A percentile compares a stretch with the other conserved stretches of the same genome.
phyloP scores from a whole-genome alignment of 768 basidiomycete genomes.

The Xerocomus spinulosus region DNA sequence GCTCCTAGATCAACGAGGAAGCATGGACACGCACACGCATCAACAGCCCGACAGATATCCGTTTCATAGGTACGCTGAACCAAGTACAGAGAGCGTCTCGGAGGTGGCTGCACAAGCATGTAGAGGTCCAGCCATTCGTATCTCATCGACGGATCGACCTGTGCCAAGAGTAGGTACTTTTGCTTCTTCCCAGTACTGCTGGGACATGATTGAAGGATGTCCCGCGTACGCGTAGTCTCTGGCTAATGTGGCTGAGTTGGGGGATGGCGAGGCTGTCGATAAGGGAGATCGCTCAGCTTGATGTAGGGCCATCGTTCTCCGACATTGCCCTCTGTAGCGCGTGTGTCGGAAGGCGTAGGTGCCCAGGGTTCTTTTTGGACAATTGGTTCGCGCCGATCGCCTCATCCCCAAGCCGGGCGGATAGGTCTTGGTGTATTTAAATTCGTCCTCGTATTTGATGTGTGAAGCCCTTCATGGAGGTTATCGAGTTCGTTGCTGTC shows the following conservation, averaged over 20 bases:
- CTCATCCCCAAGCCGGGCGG: constrained; percentile 5
- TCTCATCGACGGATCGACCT: background rate
- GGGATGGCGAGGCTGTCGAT: background rate
- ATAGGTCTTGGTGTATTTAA: constrained; percentile 9
- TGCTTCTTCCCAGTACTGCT: no score
- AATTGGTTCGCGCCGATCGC: constrained; percentile 3
- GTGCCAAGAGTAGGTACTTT: constrained; percentile 4
- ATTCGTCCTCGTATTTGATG: constrained; percentile 2
- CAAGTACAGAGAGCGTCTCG: constrained; percentile 2
- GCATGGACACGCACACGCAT: background rate
- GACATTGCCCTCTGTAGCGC: no score
- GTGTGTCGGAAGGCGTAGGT: background rate
- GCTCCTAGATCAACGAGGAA: background rate
- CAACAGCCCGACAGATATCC: background rate
- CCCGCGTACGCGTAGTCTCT: no score
- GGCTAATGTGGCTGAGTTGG: no score
- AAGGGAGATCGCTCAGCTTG: no score
- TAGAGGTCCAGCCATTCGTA: constrained; percentile 13
- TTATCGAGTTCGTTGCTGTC: no score
- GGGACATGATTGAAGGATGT: no score
- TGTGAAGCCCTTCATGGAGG: constrained; percentile 4
- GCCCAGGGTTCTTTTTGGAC: background rate
- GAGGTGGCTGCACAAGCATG: background rate
- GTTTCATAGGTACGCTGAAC: constrained; percentile 1
- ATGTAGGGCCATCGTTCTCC: background rate